A percentile compares a stretch with the other conserved stretches of the same genome.
phyloP scores from a whole-genome alignment of 495 filamentous ascomycete genomes.

The Hypoxylon fragiforme region DNA sequence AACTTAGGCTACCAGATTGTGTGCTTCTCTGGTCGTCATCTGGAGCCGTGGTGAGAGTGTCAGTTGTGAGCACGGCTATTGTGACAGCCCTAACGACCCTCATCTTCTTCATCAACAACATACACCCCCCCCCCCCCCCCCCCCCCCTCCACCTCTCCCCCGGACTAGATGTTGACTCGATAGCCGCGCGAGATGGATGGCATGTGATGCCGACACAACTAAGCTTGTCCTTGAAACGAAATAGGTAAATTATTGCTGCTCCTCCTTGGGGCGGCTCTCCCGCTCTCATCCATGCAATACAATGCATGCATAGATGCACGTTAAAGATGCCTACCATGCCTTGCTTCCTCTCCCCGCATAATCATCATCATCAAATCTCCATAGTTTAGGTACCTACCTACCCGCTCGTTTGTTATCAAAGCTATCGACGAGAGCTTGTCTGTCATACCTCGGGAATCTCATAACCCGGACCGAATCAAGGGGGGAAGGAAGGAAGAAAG shows the following conservation, averaged over 20 bases:
- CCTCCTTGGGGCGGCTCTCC: background rate
- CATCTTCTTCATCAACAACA: too few species aligned
- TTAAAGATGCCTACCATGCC: too few species aligned
- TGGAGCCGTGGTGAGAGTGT: background rate
- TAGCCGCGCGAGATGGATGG: background rate
- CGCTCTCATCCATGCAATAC: background rate
- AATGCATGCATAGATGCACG: too few species aligned
- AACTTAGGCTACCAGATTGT: background rate
- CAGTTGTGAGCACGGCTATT: too few species aligned
- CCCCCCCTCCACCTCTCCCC: too few species aligned
- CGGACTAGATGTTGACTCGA: background rate
- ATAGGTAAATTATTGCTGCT: too few species aligned
- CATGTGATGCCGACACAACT: background rate
- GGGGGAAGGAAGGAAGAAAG: background rate
- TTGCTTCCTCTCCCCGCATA: too few species aligned
- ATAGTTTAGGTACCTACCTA: background rate
- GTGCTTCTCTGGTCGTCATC: background rate
- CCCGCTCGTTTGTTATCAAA: background rate
- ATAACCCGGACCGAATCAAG: background rate
- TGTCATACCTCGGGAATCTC: background rate
- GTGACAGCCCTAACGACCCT: too few species aligned
- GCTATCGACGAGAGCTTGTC: background rate
- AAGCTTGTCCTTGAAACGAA: background rate
- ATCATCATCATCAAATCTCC: too few species aligned
- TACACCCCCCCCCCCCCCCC: too few species aligned